These are phyloP conservation scores for Fusarium zealandicum DNA, from an alignment of 2,329 filamentous ascomycete genomes.

Conservation along the genomic window DNA sequence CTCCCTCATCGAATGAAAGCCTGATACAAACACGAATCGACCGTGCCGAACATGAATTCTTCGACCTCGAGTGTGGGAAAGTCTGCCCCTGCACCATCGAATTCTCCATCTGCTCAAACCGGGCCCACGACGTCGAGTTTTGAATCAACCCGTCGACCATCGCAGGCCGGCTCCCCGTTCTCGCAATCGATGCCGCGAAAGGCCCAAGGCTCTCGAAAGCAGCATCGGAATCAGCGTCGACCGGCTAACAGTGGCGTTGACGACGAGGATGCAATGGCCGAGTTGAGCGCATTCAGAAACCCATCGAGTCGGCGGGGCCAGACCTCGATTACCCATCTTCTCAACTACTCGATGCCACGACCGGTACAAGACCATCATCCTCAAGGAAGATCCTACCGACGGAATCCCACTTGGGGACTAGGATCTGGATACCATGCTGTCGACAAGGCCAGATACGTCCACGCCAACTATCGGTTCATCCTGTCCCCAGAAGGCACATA, in stretches of 20 bases:
- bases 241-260: conserved; percentile 61
- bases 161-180: conserved; percentile 45
- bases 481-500: conserved; percentile 86
- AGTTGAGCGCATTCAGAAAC: conserved; percentile 69
- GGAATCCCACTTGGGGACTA: conserved; percentile 81
- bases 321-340: conserved; percentile 94
- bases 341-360: conserved; percentile 86
- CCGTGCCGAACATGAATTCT: conserved; percentile 45
- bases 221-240: conserved; percentile 82
- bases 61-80: conserved; percentile 54
- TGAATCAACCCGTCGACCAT: conserved; percentile 59
- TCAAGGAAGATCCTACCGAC: conserved; percentile 65
- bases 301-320: conserved; percentile 81
- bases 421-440: conserved; percentile 89
- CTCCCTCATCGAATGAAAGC: conserved; percentile 4
- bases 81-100: conserved; percentile 56
- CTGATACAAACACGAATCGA: background rate
- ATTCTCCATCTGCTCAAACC: conserved; percentile 50
- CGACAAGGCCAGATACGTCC: conserved; percentile 89
- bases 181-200: conserved; percentile 67
- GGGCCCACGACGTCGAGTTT: conserved; percentile 55
- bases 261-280: conserved; percentile 88
- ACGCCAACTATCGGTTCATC: conserved; percentile 97
- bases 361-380: conserved; percentile 66
- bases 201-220: conserved; percentile 77